A percentile compares a stretch with the other conserved stretches of the same genome.
These are phyloP conservation scores for Trichosanthes truncata DNA, from an alignment of 306 rosid genomes.

Conservation along the genomic window DNA sequence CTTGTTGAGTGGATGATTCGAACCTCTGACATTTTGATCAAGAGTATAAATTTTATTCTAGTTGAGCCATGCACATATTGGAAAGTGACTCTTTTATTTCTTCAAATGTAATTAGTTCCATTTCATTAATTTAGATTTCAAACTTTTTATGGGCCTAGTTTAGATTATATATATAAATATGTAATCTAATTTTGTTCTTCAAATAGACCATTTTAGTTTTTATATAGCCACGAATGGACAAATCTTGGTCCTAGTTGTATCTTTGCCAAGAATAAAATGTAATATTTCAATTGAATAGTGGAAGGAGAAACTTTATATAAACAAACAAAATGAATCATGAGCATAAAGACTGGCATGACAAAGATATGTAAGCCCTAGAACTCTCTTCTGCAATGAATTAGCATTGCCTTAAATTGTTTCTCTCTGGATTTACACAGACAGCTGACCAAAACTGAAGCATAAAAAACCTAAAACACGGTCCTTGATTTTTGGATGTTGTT, in stretches of 20 bases:
- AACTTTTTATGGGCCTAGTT: too few species aligned
- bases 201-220: too few species aligned
- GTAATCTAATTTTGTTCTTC: too few species aligned
- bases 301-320: not conserved
- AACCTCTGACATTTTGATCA: too few species aligned
- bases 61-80: too few species aligned
- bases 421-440: not conserved
- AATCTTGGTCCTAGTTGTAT: not conserved
- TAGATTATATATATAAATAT: too few species aligned
- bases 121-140: too few species aligned
- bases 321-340: not conserved
- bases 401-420: not conserved
- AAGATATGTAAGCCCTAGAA: not conserved
- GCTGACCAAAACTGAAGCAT: not conserved
- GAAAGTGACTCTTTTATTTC: too few species aligned
- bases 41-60: too few species aligned
- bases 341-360: not conserved
- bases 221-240: not conserved
- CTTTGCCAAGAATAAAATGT: not conserved
- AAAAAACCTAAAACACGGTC: slow-evolving; percentile 1
- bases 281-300: not conserved
- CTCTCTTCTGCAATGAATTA: not conserved
- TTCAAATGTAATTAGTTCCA: too few species aligned
- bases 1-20: too few species aligned
- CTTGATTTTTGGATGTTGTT: not conserved